Conservation (phyloP, 768 basidiomycete species). For the Amanita thiersii region DNA sequence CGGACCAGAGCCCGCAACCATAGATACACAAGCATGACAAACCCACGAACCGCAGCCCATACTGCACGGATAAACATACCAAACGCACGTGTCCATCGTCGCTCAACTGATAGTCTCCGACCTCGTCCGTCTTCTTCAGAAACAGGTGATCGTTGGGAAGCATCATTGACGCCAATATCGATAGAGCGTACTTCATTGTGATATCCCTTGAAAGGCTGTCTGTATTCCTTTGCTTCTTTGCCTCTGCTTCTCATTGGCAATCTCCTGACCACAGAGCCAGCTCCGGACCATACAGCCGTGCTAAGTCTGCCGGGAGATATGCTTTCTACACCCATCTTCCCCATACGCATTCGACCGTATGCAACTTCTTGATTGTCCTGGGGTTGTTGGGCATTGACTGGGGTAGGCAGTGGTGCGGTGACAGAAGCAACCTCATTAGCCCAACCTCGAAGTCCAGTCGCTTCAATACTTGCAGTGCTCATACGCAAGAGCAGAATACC, state of each 20-base stretch:
- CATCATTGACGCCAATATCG: conserved; percentile 7
- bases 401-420: conserved; percentile 12
- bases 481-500: conserved; percentile 62
- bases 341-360: conserved; percentile 7
- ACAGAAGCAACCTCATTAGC: conserved; percentile 67
- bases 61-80: conserved; percentile 15
- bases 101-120: conserved; percentile 2
- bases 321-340: conserved; percentile 8
- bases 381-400: conserved; percentile 4
- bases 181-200: conserved; percentile 4
- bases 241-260: background rate
- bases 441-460: conserved; percentile 62
- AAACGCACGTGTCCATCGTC: conserved; percentile 13
- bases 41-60: conserved; percentile 19
- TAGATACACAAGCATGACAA: conserved; percentile 9
- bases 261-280: background rate
- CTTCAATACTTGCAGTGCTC: conserved; percentile 70
- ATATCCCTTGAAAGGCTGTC: conserved; percentile 3
- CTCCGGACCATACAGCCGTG: background rate
- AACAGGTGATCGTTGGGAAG: conserved; percentile 4
- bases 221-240: background rate
- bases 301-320: conserved; percentile 4
- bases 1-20: conserved; percentile 13
- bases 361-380: conserved; percentile 11
- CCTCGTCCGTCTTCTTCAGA: conserved; percentile 12